Base-by-base conservation (phyloP, 163 green algal genomes). In the Scenedesmus sp. region DNA sequence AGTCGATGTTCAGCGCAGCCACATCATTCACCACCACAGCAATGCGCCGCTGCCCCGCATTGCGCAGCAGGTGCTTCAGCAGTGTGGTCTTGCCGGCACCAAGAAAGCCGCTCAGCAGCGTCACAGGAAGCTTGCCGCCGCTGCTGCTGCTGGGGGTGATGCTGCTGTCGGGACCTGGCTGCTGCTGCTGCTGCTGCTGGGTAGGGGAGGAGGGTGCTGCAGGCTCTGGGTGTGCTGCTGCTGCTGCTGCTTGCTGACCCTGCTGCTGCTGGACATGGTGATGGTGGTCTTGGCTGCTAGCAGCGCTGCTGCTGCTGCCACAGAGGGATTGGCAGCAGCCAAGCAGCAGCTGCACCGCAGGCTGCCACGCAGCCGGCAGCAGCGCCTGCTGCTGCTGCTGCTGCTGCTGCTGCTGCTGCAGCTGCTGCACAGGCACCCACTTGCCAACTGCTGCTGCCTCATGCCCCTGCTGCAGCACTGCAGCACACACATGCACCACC, bases 11-110 rank as follows among this genome's bases (percentile, higher is more conserved):
- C 34, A 99, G 79, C 57, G 96, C 96, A 7, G 97, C 96, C 94
- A 99, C 97, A 88, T 99, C 97, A 90, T 99, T 99, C 0, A 99
- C 96, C 55, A 99, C 95, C 9, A 99, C 94, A 16, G 97, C 97
- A 26, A 87, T 94, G 62, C 94, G 94, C 67, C 95, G 70, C 3
- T 90, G 88, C 7, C 85, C 85, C 59, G 92, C 90, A 86, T 95
- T 95, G 2, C 89, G 89, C 26, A 98, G 93, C 82, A 98, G 94
- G 90, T 97, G 95, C 34, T 94, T 88, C 57, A 98, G 89, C 81
- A 98, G 91, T 1, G 95, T 98, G 54, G 96, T 98, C 92, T 98
- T 98, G 64, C 96, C 96, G 34, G 95, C 94, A 2, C 96, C 96
- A 2, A 98, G 92, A 85, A 98, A 98, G 55, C 96, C 96, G 6